phyloP scores from a whole-genome alignment of 306 rosid species.

The Cajanus cajan region DNA sequence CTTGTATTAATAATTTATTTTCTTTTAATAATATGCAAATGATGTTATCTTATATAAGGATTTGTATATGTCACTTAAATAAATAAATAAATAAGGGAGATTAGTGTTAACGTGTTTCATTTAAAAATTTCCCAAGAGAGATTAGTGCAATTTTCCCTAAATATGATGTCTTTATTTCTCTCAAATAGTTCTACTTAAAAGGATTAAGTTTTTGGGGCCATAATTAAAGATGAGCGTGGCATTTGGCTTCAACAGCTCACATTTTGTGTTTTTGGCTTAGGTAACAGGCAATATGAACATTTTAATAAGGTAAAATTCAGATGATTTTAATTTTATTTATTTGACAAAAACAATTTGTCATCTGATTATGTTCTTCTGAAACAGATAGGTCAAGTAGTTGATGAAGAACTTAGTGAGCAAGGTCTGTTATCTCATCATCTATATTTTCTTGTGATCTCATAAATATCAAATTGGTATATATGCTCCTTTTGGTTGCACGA shows the following conservation, averaged over 20 bases:
- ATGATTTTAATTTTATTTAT: not conserved
- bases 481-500: not conserved
- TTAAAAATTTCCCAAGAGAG: no score
- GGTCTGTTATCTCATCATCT: constrained; percentile 36
- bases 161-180: no score
- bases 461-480: not conserved
- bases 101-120: no score
- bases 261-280: constrained; percentile 66
- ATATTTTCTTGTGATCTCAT: not conserved
- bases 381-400: constrained; percentile 63
- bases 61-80: no score
- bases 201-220: constrained; percentile 2
- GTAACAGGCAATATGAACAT: constrained; percentile 73
- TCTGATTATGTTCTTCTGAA: constrained; percentile 16
- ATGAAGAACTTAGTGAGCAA: constrained; percentile 54
- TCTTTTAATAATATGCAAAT: no score
- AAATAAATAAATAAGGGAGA: no score
- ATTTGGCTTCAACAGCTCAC: constrained; percentile 60
- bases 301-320: constrained; percentile 59
- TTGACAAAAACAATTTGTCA: not conserved
- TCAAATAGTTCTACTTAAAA: not conserved
- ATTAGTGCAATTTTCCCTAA: no score
- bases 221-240: constrained; percentile 42
- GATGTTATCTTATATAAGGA: no score
- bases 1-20: no score